Evolutionary conservation across 495 filamentous ascomycete genomes (phyloP).

Genomic region (Xylona heveae): DNA sequence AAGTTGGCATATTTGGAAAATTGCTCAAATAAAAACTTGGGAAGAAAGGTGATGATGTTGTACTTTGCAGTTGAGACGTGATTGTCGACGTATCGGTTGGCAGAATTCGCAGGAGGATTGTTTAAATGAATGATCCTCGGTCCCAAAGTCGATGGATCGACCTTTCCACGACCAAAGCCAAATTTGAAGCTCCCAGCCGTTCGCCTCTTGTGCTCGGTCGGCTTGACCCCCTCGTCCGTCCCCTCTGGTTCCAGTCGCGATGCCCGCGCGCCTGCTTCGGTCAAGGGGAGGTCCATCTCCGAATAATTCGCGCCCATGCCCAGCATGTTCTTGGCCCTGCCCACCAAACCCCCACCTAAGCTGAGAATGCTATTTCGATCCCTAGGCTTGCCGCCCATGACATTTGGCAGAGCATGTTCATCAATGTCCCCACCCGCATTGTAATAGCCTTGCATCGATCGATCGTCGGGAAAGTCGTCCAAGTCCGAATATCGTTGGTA

Average conservation of each 20-base stretch:
- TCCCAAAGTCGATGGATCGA: conserved; percentile 74
- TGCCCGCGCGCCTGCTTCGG: conserved; percentile 42
- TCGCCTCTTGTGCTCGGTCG: conserved; percentile 32
- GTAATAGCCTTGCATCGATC: conserved; percentile 41
- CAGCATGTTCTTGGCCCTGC: conserved; percentile 69
- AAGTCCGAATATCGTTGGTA: conserved; percentile 81
- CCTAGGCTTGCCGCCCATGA: conserved; percentile 30
- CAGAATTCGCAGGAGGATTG: conserved; percentile 81
- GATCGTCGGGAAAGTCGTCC: conserved; percentile 59
- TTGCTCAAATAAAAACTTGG: conserved; percentile 96
- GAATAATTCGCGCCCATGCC: conserved; percentile 87
- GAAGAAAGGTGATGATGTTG: conserved; percentile 83
- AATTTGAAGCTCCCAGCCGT: conserved; percentile 69
- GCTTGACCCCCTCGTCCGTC: conserved; percentile 14
- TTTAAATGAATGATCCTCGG: conserved; percentile 92
- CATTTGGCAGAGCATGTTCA: conserved; percentile 24
- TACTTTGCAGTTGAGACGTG: conserved; percentile 97
- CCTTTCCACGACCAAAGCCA: conserved; percentile 70
- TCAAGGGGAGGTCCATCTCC: conserved; percentile 94
- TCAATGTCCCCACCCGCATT: conserved; percentile 37
- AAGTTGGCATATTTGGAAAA: conserved; percentile 99
- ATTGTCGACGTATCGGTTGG: conserved; percentile 83
- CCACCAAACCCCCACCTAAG: conserved; percentile 69
- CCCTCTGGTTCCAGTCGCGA: conserved; percentile 15
- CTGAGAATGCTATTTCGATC: conserved; percentile 74